A percentile compares a stretch with the other conserved stretches of the same genome.
Evolutionary conservation across 441 rosid genomes (phyloP).

Genomic region (Iberis amara): DNA sequence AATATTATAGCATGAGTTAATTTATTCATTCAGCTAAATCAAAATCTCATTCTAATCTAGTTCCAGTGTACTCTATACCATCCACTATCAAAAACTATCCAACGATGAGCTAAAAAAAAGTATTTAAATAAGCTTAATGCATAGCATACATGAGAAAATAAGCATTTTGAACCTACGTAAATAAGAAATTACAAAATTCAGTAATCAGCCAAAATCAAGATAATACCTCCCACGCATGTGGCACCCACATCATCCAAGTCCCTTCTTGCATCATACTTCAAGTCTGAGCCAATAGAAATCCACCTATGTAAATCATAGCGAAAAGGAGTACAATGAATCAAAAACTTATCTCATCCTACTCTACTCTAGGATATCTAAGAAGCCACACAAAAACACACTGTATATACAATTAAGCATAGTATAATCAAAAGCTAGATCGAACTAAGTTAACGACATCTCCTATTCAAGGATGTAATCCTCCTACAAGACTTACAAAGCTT

Average conservation of each 20-base stretch:
- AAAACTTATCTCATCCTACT: conserved; percentile 20
- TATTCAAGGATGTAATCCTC: not conserved
- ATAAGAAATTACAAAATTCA: conserved; percentile 18
- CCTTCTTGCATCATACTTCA: conserved; percentile 92
- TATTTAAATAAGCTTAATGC: conserved; percentile 2
- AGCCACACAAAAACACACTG: conserved; percentile 6
- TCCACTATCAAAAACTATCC: conserved; percentile 8
- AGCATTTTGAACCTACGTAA: conserved; percentile 9
- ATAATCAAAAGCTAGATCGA: conserved; percentile 12
- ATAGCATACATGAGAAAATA: conserved; percentile 1
- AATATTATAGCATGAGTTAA: conserved; percentile 5
- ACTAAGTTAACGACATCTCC: conserved; percentile 3
- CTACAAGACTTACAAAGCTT: conserved; percentile 63
- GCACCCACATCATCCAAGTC: conserved; percentile 99
- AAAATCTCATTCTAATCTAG: conserved; percentile 13
- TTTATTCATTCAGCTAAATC: conserved; percentile 11
- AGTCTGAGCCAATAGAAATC: conserved; percentile 98
- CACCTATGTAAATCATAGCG: conserved; percentile 57
- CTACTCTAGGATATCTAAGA: not conserved
- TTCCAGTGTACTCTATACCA: conserved; percentile 9
- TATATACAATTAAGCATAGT: conserved; percentile 15
- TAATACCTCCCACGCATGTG: conserved; percentile 60
- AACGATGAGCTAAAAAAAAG: conserved; percentile 13
- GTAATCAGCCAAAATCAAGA: conserved; percentile 4
- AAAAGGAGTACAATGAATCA: conserved; percentile 22